These are phyloP conservation scores for Fragosphaeria purpurea DNA, from an alignment of 2,329 filamentous ascomycete species.

Conservation along the genomic window DNA sequence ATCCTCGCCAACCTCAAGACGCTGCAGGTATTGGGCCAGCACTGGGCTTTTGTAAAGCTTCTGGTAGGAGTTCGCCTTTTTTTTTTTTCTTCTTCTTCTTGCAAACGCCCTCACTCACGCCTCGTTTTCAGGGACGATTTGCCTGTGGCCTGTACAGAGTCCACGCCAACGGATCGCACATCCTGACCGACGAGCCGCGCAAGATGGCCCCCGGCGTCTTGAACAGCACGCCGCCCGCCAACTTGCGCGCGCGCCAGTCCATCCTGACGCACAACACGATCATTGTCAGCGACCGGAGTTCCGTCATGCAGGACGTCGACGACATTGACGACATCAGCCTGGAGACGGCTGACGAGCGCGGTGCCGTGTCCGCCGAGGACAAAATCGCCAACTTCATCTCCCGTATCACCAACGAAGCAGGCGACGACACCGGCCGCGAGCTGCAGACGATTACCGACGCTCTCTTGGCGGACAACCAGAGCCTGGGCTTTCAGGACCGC, in stretches of 20 bases:
- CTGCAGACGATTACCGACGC: neutral
- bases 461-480: neutral
- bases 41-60: slow-evolving; percentile 13
- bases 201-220: neutral
- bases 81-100: no score
- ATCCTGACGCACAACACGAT: neutral
- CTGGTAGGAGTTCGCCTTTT: neutral
- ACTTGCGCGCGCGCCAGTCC: neutral
- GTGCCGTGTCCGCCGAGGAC: neutral
- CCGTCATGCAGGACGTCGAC: neutral
- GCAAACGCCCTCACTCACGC: no score
- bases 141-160: neutral
- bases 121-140: neutral
- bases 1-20: slow-evolving; percentile 12
- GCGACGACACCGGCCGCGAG: neutral
- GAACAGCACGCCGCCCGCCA: neutral
- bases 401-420: neutral
- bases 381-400: neutral
- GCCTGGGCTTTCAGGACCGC: neutral
- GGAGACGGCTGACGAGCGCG: neutral
- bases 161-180: neutral
- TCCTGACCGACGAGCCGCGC: neutral
- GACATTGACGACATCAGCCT: neutral
- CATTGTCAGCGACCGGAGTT: neutral
- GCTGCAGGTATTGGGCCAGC: slow-evolving; percentile 7